Percentiles rank a stretch among this genome's conserved stretches.
Conservation (phyloP, 345 rosid genomes). For the Raphanus sativus region DNA sequence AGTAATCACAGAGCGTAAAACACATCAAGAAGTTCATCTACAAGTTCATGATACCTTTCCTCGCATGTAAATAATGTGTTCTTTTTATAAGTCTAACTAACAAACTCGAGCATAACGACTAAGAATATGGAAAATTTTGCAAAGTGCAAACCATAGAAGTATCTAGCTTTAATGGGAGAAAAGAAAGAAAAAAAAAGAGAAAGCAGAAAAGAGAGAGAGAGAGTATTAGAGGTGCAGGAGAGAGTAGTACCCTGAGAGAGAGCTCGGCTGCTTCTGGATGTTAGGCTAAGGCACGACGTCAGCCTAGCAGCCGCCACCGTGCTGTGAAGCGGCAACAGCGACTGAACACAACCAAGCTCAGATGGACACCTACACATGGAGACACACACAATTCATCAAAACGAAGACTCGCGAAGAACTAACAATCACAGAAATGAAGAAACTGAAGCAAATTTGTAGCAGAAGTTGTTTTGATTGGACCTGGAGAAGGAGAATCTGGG, state of each 20-base stretch:
- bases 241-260: slow-evolving; percentile 99
- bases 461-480: slow-evolving; percentile 31
- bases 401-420: neutral
- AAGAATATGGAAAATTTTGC: too few species aligned
- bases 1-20: neutral
- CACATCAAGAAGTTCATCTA: slow-evolving; percentile 4
- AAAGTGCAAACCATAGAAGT: too few species aligned
- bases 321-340: slow-evolving; percentile 88
- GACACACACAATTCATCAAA: neutral
- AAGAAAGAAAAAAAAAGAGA: too few species aligned
- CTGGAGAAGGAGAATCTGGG: slow-evolving; percentile 63
- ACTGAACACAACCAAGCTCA: slow-evolving; percentile 78
- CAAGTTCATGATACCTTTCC: neutral
- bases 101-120: neutral
- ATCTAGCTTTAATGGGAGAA: too few species aligned
- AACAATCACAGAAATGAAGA: neutral
- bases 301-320: slow-evolving; percentile 78
- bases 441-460: neutral
- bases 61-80: too few species aligned
- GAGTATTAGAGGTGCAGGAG: slow-evolving; percentile 92
- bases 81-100: neutral
- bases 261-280: slow-evolving; percentile 84
- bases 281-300: slow-evolving; percentile 87
- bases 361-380: slow-evolving; percentile 59
- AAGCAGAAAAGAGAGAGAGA: too few species aligned